A percentile compares a stretch with the other conserved stretches of the same genome.
Evolutionary conservation across 805 yeast genomes (phyloP).

Genomic region (Nakazawaea molendinolei): DNA sequence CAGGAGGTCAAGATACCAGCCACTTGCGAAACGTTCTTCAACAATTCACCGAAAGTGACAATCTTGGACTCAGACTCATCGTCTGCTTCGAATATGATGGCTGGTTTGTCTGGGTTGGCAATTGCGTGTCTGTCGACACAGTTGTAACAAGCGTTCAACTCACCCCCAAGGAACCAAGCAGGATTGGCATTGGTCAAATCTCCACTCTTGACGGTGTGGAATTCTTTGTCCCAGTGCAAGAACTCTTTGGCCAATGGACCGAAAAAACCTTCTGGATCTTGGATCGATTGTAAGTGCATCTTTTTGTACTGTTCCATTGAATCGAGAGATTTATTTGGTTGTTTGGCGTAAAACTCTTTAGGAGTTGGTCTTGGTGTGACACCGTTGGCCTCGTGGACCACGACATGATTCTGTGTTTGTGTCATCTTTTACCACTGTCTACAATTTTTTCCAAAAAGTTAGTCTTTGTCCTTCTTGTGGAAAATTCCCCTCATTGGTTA

Average conservation of each 20-base stretch:
- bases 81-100: constrained; percentile 77
- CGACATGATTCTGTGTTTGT: constrained; percentile 26
- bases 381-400: constrained; percentile 49
- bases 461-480: background rate
- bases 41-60: constrained; percentile 64
- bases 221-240: constrained; percentile 54
- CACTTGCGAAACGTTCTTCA: constrained; percentile 62
- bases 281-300: constrained; percentile 49
- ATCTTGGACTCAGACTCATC: constrained; percentile 58
- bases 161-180: constrained; percentile 77
- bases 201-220: constrained; percentile 41
- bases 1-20: constrained; percentile 60
- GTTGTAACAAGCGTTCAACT: constrained; percentile 73
- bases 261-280: constrained; percentile 47
- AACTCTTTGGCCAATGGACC: constrained; percentile 44
- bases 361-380: constrained; percentile 21
- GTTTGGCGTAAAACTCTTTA: constrained; percentile 29
- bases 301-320: constrained; percentile 43
- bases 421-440: background rate
- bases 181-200: constrained; percentile 37
- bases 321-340: constrained; percentile 38
- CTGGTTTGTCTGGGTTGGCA: constrained; percentile 61
- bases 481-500: constrained; percentile 6
- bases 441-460: background rate
- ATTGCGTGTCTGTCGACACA: constrained; percentile 81